Conservation (phyloP, 2,329 filamentous ascomycete genomes). For the Alternaria postmessia region DNA sequence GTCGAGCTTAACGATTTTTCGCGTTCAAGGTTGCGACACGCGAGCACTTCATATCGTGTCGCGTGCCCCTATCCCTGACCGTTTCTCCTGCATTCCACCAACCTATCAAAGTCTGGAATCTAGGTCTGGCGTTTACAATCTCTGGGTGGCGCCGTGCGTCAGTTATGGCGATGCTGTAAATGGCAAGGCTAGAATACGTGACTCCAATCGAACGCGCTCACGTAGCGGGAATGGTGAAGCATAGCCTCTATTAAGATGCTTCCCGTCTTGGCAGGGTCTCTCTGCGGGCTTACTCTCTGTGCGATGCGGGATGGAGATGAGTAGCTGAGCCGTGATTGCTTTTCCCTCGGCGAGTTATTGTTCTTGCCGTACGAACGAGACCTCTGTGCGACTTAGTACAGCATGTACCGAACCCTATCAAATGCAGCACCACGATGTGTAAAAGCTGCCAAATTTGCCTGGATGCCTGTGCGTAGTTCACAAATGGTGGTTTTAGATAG, state of each 20-base stretch:
- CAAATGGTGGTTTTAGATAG: not conserved
- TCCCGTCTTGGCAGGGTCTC: not conserved
- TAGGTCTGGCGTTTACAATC: not conserved
- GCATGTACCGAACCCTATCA: not conserved
- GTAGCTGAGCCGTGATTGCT: not conserved
- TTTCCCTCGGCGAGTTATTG: not conserved
- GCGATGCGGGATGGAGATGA: not conserved
- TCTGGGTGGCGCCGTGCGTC: not conserved
- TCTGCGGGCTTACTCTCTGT: not conserved
- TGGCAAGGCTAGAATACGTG: not conserved
- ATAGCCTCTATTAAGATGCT: not conserved
- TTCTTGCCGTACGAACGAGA: not conserved
- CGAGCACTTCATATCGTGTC: slow-evolving; percentile 2
- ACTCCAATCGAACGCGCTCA: not conserved
- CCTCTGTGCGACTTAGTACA: not conserved
- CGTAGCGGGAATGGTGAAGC: not conserved
- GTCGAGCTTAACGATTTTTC: not conserved
- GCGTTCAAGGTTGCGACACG: not conserved
- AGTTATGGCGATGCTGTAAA: not conserved
- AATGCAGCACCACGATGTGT: not conserved
- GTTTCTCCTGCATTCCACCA: not conserved
- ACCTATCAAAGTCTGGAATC: not conserved
- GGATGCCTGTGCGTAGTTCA: not conserved
- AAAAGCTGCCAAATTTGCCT: not conserved
- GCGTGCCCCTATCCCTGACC: slow-evolving; percentile 1